Evolutionary conservation across 2,329 filamentous ascomycete genomes (phyloP), one percentile per base, ranked within the genome.

Genomic region (Teratosphaeria viscida): DNA sequence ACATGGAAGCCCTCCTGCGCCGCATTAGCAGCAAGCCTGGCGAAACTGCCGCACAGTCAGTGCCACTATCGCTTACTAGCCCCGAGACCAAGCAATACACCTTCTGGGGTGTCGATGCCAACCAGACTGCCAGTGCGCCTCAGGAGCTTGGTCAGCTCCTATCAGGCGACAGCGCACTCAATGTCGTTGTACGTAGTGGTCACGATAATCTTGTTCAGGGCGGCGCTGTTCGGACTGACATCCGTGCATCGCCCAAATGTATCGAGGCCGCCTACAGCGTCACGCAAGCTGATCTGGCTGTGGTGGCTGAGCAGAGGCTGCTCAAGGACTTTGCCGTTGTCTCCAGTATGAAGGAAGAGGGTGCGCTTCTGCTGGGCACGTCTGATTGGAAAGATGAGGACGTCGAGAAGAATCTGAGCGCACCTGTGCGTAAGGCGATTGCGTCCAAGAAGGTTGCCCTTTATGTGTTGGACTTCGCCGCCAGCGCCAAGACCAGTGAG

Each of bases 21-120:
- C 75, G 79, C 62, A 73, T 78, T 53, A 74, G 72, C 54, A 72
- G 75, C 62, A 76, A 76, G 66, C 58, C 65, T 52, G 71, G 70
- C 37, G 69, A 76, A 26, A 67, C 71, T 12, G 72, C 73, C 37
- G 68, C 72, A 16, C 63, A 69, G 53, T 75, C 63, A 35, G 70
- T 60, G 70, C 74, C 47, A 71, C 75, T 65, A 72, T 57, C 73
- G 70, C 49, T 83, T 77, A 73, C 78, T 76, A 66, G 62, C 58
- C 65, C 66, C 54, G 81, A 84, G 63, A 71, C 77, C n/a, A 82
- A 89, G 73, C 89, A 97, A 75, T 97, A 94, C 77, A 87, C 86
- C 12, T 96, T 99, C 82, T 97, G 92, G 91, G 89, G 96, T 66
- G 73, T 89, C 49, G 92, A 96, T 70, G 82, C 85, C 72, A 91